Percentiles rank a stretch among this genome's conserved stretches.
Conservation (phyloP, 495 filamentous ascomycete genomes). For the Penicillium canariense region DNA sequence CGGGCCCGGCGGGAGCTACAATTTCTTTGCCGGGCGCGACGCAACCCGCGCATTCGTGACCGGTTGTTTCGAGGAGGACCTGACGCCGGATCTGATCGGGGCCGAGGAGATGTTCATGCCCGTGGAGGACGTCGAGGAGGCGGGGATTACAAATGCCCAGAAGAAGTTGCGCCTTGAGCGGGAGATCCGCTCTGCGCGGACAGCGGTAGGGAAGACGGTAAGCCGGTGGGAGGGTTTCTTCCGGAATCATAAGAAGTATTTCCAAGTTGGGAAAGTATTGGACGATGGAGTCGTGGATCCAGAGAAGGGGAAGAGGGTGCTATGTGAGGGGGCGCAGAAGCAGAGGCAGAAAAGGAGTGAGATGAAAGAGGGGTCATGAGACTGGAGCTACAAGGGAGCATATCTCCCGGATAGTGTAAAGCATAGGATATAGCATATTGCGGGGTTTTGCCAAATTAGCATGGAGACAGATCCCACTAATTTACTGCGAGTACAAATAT, state of each 20-base stretch:
- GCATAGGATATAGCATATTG: background rate
- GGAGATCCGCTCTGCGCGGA: slow-evolving; percentile 46
- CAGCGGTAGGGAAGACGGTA: slow-evolving; percentile 44
- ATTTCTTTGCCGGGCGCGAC: slow-evolving; percentile 83
- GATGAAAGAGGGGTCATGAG: slow-evolving; percentile 9
- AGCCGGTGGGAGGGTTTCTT: slow-evolving; percentile 64
- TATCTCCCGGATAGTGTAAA: background rate
- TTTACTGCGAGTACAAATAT: no score
- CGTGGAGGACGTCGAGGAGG: slow-evolving; percentile 58
- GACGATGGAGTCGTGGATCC: slow-evolving; percentile 26
- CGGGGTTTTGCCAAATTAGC: no score
- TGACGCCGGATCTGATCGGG: slow-evolving; percentile 76
- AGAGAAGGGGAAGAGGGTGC: slow-evolving; percentile 37
- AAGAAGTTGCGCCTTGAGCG: slow-evolving; percentile 53
- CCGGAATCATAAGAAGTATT: slow-evolving; percentile 69
- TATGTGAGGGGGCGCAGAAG: slow-evolving; percentile 47
- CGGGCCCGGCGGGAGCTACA: slow-evolving; percentile 86
- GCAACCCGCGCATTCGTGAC: slow-evolving; percentile 92
- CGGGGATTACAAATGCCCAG: slow-evolving; percentile 49
- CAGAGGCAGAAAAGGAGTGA: slow-evolving; percentile 41
- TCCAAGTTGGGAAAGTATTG: slow-evolving; percentile 64
- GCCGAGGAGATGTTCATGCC: slow-evolving; percentile 89
- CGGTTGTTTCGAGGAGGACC: slow-evolving; percentile 88
- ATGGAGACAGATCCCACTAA: slow-evolving; percentile 1
- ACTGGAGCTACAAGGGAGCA: background rate